Base-by-base conservation (phyloP, 768 basidiomycete genomes). In the Podaxis rugospora region DNA sequence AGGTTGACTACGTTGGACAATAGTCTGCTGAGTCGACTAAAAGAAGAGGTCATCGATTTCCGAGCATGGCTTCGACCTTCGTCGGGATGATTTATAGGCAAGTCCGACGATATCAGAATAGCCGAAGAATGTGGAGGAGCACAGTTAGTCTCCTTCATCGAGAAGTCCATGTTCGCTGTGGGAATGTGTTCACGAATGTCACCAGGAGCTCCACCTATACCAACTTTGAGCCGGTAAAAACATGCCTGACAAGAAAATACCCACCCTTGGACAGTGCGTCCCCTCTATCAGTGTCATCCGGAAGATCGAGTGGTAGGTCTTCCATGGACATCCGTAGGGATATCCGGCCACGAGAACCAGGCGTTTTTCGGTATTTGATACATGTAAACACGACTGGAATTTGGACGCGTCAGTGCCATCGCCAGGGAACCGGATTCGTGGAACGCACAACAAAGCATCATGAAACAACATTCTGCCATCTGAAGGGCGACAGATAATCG, bases 401-500 rank as follows among this genome's bases (percentile, higher is more conserved):
- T 59, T 3, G 27, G 7, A 52, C 16, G 21, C 51, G 14, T 49
- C 5, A 11, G 16, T 1, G 21, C 46, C 7, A 53, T 28, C 6
- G 51, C 14, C 47, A 13, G 35, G 16, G 42, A 9, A 51, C 23
- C 14, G 49, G 49, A 49, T 39, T 4, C 5, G 23, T 21, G 25
- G n/a, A 10, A 77, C 85, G 63, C 65, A 87, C 87, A 87, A 67
- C 86, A 88, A 40, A 75, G 71, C 64, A 79, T 82, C 25, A 87
- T 78, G 66, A 87, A 85, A n/a, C 81, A 66, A 0, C 84, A 80
- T 66, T 87, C 82, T 13, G 74, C 63, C 18, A 85, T 75, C 56
- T 83, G 80, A 13, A 86, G 70, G 18, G 80, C 71, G 18, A 86
- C 71, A 67, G 75, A 77, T 62, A 78, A 69, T 63, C 75, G 69